A percentile compares a stretch with the other conserved stretches of the same genome.
phyloP scores from a whole-genome alignment of 306 rosid species.

The Coriaria nepalensis region DNA sequence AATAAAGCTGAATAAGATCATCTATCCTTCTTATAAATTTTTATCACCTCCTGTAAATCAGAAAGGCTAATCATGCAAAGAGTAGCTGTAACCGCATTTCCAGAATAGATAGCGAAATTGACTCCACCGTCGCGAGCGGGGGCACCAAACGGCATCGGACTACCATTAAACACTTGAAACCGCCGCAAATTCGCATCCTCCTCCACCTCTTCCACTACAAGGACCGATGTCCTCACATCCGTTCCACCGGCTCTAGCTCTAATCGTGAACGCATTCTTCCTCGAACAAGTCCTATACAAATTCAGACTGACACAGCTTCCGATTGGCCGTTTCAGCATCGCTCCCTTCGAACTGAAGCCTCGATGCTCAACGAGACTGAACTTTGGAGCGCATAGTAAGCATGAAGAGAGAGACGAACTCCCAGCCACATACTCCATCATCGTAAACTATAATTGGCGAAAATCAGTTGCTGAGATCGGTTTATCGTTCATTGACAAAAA shows the following conservation, averaged over 20 bases:
- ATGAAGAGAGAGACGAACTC: not conserved
- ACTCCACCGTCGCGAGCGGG: constrained; percentile 47
- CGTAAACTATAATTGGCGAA: too few relatives aligned
- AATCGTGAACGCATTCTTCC: not conserved
- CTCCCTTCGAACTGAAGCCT: constrained; percentile 3
- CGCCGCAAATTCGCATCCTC: constrained; percentile 21
- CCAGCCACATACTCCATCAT: too few relatives aligned
- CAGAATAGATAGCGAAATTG: constrained; percentile 63
- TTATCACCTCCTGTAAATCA: constrained; percentile 44
- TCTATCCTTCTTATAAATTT: too few relatives aligned
- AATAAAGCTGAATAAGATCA: not conserved
- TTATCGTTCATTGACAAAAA: too few relatives aligned
- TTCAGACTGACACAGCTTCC: constrained; percentile 2
- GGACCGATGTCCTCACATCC: constrained; percentile 11
- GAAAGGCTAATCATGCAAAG: constrained; percentile 56
- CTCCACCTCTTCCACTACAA: constrained; percentile 12
- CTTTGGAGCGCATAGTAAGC: not conserved
- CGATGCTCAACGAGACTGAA: not conserved
- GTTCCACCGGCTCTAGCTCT: constrained; percentile 13
- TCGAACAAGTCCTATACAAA: not conserved
- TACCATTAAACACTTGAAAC: constrained; percentile 42
- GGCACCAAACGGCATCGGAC: constrained; percentile 59
- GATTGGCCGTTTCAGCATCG: not conserved
- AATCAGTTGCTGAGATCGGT: too few relatives aligned
- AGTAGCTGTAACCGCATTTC: constrained; percentile 47